Evolutionary conservation across 2,329 filamentous ascomycete species (phyloP).

Genomic region (Fusarium albosuccineum): DNA sequence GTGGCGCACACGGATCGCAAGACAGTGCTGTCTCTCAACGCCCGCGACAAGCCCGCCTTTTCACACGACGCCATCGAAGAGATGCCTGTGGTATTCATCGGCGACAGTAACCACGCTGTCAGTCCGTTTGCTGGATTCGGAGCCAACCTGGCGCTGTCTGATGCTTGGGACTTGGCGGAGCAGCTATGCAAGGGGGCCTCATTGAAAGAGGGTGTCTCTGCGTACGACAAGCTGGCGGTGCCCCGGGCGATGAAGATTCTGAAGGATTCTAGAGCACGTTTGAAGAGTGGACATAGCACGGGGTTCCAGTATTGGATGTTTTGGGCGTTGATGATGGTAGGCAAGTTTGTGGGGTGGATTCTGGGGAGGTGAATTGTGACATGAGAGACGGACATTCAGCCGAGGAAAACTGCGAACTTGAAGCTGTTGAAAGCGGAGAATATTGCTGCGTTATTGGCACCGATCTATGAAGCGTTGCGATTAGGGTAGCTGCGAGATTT

Average conservation of each 20-base stretch:
- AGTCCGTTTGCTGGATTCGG: conserved; percentile 64
- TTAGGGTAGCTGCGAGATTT: too few relatives aligned
- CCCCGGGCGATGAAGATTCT: conserved; percentile 50
- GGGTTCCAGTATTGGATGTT: conserved; percentile 43
- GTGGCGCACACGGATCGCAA: conserved; percentile 55
- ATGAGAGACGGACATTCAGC: neutral
- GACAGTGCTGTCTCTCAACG: conserved; percentile 56
- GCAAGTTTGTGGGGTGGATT: conserved; percentile 39
- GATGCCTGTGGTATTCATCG: conserved; percentile 58
- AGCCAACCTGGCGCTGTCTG: conserved; percentile 61
- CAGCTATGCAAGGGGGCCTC: conserved; percentile 49
- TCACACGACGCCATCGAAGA: conserved; percentile 47
- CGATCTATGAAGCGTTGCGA: too few relatives aligned
- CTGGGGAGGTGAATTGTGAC: conserved; percentile 16
- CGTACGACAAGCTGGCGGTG: conserved; percentile 54
- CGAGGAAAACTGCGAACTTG: too few relatives aligned
- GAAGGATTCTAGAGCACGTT: conserved; percentile 37
- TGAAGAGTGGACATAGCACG: conserved; percentile 44
- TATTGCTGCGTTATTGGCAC: neutral
- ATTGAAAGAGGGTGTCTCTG: conserved; percentile 45
- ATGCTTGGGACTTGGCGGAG: conserved; percentile 61
- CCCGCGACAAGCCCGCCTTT: conserved; percentile 60
- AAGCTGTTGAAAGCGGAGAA: too few relatives aligned
- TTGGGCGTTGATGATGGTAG: conserved; percentile 33
- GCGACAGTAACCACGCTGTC: conserved; percentile 64